Evolutionary conservation across 163 green algal genomes (phyloP).

Genomic region (Coccomyxa subellipsoidea): DNA sequence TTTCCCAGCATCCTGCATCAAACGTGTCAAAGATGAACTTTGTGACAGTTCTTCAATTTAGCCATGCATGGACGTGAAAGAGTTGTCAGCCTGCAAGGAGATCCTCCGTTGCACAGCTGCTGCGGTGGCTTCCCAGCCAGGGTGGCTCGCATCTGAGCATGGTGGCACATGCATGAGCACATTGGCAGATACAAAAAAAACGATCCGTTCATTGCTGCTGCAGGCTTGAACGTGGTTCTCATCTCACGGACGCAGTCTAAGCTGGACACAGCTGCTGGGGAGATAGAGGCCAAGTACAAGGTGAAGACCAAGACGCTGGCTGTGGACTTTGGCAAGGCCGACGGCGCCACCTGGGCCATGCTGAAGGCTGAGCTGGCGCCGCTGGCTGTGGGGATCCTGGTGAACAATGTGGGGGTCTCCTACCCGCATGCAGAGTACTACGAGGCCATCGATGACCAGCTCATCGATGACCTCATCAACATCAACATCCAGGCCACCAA

Average conservation of each 20-base stretch:
- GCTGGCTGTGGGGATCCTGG: slow-evolving; percentile 71
- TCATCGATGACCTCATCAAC: slow-evolving; percentile 34
- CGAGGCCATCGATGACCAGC: slow-evolving; percentile 23
- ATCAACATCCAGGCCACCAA: slow-evolving; percentile 46
- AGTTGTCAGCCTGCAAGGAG: too few relatives aligned
- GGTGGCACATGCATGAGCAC: too few relatives aligned
- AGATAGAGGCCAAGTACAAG: slow-evolving; percentile 51
- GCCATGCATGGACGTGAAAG: too few relatives aligned
- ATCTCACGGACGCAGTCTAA: slow-evolving; percentile 71
- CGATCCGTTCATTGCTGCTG: background rate
- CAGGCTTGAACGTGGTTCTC: slow-evolving; percentile 71
- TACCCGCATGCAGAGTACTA: slow-evolving; percentile 73
- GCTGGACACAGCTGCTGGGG: slow-evolving; percentile 47
- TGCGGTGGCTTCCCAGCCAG: too few relatives aligned
- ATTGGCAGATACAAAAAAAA: too few relatives aligned
- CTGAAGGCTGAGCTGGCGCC: slow-evolving; percentile 15
- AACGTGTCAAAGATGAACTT: too few relatives aligned
- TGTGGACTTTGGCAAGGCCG: slow-evolving; percentile 45
- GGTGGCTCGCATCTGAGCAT: too few relatives aligned
- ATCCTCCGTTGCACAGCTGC: too few relatives aligned
- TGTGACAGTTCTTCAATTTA: too few relatives aligned
- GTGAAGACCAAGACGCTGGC: slow-evolving; percentile 52
- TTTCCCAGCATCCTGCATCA: too few relatives aligned
- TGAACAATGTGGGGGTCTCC: slow-evolving; percentile 86
- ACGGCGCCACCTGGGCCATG: slow-evolving; percentile 21